Conservation (phyloP, 148 eudicot species). For the Limonium bicolor region DNA sequence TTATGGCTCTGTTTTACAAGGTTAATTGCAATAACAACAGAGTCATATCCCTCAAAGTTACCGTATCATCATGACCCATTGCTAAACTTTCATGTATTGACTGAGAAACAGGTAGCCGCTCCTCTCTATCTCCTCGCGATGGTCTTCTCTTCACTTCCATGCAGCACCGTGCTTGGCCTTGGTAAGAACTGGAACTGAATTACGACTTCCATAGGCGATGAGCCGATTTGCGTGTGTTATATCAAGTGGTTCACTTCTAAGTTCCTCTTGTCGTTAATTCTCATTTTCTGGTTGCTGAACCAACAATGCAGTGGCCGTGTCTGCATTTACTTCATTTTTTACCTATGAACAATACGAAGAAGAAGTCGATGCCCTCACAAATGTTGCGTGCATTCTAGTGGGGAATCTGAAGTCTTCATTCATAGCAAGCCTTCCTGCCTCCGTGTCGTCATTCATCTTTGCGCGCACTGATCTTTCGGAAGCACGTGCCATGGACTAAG, state of each 20-base stretch:
- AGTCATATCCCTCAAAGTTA: background rate
- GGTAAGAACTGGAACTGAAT: slow-evolving; percentile 27
- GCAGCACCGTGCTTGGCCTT: slow-evolving; percentile 32
- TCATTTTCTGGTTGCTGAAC: background rate
- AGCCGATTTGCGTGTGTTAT: no score
- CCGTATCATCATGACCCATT: background rate
- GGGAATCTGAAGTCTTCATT: slow-evolving; percentile 3
- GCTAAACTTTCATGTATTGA: background rate
- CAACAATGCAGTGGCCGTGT: slow-evolving; percentile 44
- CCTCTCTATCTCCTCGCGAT: slow-evolving; percentile 39
- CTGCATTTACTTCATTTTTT: slow-evolving; percentile 53
- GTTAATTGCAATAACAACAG: background rate
- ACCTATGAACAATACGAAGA: slow-evolving; percentile 85
- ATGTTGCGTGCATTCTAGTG: slow-evolving; percentile 2
- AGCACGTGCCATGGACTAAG: no score
- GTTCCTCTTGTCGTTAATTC: no score
- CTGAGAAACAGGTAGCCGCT: slow-evolving; percentile 32
- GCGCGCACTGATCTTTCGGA: no score
- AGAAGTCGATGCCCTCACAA: slow-evolving; percentile 28
- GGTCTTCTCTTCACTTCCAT: slow-evolving; percentile 30
- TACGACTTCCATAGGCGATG: background rate
- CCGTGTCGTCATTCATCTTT: slow-evolving; percentile 7
- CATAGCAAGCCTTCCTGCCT: slow-evolving; percentile 11
- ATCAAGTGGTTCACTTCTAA: background rate
- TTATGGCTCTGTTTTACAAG: no score